phyloP scores from a whole-genome alignment of 345 rosid genomes.

The Dipteronia dyeriana region DNA sequence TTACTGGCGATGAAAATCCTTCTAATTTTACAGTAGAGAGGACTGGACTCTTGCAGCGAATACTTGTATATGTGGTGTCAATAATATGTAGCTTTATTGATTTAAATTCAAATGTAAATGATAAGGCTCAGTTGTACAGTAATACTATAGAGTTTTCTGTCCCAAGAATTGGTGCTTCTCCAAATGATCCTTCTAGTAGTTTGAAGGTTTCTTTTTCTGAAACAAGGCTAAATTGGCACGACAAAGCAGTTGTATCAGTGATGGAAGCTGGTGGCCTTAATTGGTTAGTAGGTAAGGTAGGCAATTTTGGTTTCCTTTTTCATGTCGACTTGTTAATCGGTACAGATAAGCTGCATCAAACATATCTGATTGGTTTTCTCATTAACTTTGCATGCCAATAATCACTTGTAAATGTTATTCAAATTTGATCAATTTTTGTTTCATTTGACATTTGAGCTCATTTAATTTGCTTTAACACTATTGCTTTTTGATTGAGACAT shows the following conservation, averaged over 20 bases:
- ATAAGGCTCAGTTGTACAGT: slow-evolving; percentile 39
- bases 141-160: slow-evolving; percentile 28
- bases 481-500: slow-evolving; percentile 4
- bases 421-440: background rate
- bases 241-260: slow-evolving; percentile 64
- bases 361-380: slow-evolving; percentile 3
- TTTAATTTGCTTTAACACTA: background rate
- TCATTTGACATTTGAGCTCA: background rate
- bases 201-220: slow-evolving; percentile 34
- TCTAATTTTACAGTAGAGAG: slow-evolving; percentile 42
- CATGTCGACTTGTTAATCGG: slow-evolving; percentile 7
- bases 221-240: slow-evolving; percentile 54
- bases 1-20: slow-evolving; percentile 51
- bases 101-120: slow-evolving; percentile 36
- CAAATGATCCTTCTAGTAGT: slow-evolving; percentile 32
- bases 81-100: slow-evolving; percentile 52
- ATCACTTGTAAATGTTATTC: background rate
- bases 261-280: slow-evolving; percentile 89
- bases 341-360: background rate
- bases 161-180: slow-evolving; percentile 23
- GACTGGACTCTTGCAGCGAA: slow-evolving; percentile 44
- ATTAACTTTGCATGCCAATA: background rate
- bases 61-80: slow-evolving; percentile 60
- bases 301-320: slow-evolving; percentile 41
- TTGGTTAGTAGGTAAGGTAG: slow-evolving; percentile 94